Evolutionary conservation across 345 rosid species (phyloP).

Genomic region (Arabidopsis arenosa): DNA sequence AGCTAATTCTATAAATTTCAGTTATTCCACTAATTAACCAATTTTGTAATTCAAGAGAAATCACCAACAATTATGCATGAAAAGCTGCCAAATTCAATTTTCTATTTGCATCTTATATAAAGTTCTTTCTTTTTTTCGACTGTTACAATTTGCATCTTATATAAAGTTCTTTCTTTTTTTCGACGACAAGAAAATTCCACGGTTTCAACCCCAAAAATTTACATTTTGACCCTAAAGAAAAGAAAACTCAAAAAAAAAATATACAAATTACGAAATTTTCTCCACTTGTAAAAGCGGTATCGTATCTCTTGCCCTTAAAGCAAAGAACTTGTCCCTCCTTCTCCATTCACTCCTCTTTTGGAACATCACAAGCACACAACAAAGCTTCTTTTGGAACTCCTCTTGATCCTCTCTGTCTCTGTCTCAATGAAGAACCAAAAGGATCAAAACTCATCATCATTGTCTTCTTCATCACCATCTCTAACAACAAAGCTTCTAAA

Average conservation of each 20-base stretch:
- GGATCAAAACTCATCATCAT: conserved; percentile 39
- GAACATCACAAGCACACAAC: conserved; percentile 11
- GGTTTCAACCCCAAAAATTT: conserved; percentile 5
- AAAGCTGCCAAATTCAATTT: neutral
- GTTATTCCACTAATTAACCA: conserved; percentile 1
- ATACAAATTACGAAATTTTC: conserved; percentile 7
- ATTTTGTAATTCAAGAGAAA: neutral
- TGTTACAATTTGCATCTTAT: neutral
- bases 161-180: neutral
- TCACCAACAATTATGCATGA: conserved; percentile 5
- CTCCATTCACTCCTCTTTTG: conserved; percentile 33
- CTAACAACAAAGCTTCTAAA: conserved; percentile 46
- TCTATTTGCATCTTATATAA: neutral
- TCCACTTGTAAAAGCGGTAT: conserved; percentile 41
- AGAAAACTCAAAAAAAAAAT: neutral
- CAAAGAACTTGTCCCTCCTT: conserved; percentile 46
- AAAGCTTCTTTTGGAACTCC: too few relatives aligned
- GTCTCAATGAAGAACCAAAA: conserved; percentile 48
- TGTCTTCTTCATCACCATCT: conserved; percentile 36
- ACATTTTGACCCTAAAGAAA: neutral
- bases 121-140: conserved; percentile 2
- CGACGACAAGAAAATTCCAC: conserved; percentile 2
- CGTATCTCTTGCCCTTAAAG: conserved; percentile 51
- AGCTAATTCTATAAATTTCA: neutral
- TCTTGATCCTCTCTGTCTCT: conserved; percentile 10